Evolutionary conservation across 345 rosid species (phyloP), one percentile per base, ranked within the genome.

Genomic region (Salix caprea): DNA sequence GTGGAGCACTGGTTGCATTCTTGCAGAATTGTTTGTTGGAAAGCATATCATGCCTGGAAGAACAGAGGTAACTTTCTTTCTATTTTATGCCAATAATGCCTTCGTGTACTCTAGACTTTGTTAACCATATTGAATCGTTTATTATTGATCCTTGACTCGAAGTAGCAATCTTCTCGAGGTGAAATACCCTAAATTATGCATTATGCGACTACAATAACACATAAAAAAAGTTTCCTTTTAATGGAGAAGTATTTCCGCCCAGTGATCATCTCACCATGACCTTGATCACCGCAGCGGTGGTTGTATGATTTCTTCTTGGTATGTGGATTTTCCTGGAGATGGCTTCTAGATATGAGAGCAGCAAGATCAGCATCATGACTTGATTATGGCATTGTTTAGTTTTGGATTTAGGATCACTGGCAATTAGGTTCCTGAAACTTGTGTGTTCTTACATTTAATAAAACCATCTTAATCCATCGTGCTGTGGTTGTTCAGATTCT

Each of bases 1-100:
- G 16, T 90, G 92, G 94, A 90, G 94, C 79, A 30, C 86, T 48
- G 94, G 94, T 19, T 90, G 92, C 74, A 87, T 90, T 73, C 82
- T 90, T 61, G 94, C 92, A 7, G 94, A 90, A 74, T 81, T 90
- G 71, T 89, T 89, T 77, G 69, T 69, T n/a, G 92, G 92, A 73
- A 90, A 89, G 85, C 91, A 90, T 68, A 89, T 90, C 60, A 85
- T 90, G 92, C 89, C 92, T 1, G 92, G 94, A 62, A 83, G 94
- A 86, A 90, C 94, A 21, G 94, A 90, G 89, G 91, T 88, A 67
- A 74, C 23, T 56, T 34, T n/a, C 64, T n/a, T 56, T 56, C 23
- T 56, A 3, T 56, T 3, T 56, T 8, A 9, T n/a, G 10, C 14
- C 24, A 56, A n/a, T 56, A 56, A n/a, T n/a, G 62, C 62, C 28